A percentile compares a stretch with the other conserved stretches of the same genome.
Conservation (phyloP, 2,329 filamentous ascomycete species). For the Fusarium sp. region DNA sequence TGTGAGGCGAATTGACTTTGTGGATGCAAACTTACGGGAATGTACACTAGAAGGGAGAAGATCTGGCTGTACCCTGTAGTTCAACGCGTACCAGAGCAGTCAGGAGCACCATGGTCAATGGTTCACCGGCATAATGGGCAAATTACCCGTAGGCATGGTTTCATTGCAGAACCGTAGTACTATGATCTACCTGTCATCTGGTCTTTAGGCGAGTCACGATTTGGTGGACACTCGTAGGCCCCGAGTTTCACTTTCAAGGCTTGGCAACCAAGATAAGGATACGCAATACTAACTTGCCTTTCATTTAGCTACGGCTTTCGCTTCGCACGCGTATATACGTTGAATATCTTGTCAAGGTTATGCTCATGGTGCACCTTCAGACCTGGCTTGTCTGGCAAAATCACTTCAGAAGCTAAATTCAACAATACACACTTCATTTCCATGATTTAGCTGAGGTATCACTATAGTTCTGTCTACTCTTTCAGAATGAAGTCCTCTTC, state of each 20-base stretch:
- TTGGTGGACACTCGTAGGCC: not conserved
- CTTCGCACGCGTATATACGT: too few species aligned
- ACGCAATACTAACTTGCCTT: too few species aligned
- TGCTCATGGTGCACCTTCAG: too few species aligned
- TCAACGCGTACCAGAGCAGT: not conserved
- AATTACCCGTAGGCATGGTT: accelerated
- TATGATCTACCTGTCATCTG: not conserved
- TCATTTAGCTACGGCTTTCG: too few species aligned
- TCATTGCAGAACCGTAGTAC: not conserved
- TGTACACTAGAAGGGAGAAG: not conserved
- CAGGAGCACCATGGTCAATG: accelerated
- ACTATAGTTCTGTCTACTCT: not conserved
- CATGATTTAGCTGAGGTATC: too few species aligned
- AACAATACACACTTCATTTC: too few species aligned
- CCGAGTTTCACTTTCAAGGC: not conserved
- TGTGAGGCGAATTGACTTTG: slow-evolving; percentile 11
- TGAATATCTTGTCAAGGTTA: too few species aligned
- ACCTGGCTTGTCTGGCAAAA: too few species aligned
- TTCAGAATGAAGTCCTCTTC: not conserved
- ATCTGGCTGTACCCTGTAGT: not conserved
- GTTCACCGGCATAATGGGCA: not conserved
- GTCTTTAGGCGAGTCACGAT: not conserved
- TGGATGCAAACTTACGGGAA: not conserved
- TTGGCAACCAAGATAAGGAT: not conserved
- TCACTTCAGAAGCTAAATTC: too few species aligned